phyloP scores from a whole-genome alignment of 495 filamentous ascomycete genomes.

The Aspergillus bridgeri region DNA sequence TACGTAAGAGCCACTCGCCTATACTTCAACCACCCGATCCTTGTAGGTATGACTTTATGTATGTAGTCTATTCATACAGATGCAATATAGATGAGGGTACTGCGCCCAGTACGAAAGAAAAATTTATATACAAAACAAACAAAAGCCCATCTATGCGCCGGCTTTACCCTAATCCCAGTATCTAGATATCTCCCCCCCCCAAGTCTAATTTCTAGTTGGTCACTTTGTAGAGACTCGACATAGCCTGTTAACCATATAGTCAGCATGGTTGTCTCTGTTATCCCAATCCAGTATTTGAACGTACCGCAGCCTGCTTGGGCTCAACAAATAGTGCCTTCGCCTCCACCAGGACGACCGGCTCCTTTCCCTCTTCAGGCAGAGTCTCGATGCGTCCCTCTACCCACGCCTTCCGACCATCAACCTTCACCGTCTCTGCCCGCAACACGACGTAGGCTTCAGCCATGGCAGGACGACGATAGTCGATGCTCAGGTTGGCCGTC shows the following conservation, averaged over 20 bases:
- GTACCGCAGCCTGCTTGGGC: conserved; percentile 74
- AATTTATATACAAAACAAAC: conserved; percentile 13
- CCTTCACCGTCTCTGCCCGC: conserved; percentile 75
- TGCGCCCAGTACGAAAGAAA: background rate
- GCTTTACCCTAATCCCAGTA: background rate
- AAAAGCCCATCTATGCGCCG: conserved; percentile 8
- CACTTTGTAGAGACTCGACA: conserved; percentile 31
- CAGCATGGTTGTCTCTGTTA: background rate
- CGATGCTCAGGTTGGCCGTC: conserved; percentile 87
- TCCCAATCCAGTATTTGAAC: conserved; percentile 22
- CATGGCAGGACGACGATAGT: conserved; percentile 76
- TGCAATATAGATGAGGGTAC: background rate
- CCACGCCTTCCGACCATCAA: conserved; percentile 95
- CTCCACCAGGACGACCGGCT: conserved; percentile 66
- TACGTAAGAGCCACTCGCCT: background rate
- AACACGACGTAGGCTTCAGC: conserved; percentile 78
- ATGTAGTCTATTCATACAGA: background rate
- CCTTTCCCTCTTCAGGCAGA: conserved; percentile 58
- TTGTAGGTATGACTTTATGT: too few species aligned
- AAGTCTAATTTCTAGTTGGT: conserved; percentile 9
- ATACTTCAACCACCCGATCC: too few species aligned
- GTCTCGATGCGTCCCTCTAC: conserved; percentile 89
- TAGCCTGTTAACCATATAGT: conserved; percentile 22
- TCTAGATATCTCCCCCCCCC: background rate
- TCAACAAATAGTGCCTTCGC: conserved; percentile 87